A percentile compares a stretch with the other conserved stretches of the same genome.
phyloP scores from a whole-genome alignment of 2,329 filamentous ascomycete genomes.

The Paecilomyces sp. region DNA sequence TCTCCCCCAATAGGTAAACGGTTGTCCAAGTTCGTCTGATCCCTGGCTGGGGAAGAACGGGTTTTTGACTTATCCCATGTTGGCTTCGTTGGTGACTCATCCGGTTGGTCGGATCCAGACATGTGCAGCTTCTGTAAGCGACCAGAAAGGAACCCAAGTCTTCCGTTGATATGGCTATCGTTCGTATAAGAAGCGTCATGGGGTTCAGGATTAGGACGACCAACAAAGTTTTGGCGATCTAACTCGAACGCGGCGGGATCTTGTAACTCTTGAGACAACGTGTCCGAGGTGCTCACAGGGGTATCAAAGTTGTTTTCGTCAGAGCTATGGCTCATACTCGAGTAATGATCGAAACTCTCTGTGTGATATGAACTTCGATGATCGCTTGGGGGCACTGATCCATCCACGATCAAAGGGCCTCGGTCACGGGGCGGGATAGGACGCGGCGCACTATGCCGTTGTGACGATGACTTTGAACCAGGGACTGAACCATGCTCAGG shows the following conservation, averaged over 20 bases:
- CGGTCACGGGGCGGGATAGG: conserved; percentile 21
- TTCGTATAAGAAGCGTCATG: conserved; percentile 11
- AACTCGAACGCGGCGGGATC: conserved; percentile 29
- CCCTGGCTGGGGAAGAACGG: conserved; percentile 1
- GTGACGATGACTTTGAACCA: conserved; percentile 11
- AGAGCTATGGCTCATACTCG: conserved; percentile 31
- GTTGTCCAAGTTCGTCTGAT: conserved; percentile 13
- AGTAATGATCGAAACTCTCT: conserved; percentile 29
- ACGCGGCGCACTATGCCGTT: conserved; percentile 19
- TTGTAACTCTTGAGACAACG: conserved; percentile 31
- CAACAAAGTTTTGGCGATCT: conserved; percentile 20
- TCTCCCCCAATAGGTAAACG: conserved; percentile 15
- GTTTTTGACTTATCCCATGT: conserved; percentile 18
- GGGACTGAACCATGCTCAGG: conserved; percentile 17
- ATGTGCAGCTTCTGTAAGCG: conserved; percentile 31
- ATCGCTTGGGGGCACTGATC: conserved; percentile 35
- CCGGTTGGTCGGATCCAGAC: conserved; percentile 23
- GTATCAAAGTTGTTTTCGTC: conserved; percentile 31
- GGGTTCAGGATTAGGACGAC: conserved; percentile 18
- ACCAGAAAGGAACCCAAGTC: conserved; percentile 27
- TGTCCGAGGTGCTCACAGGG: conserved; percentile 30
- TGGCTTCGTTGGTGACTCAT: conserved; percentile 17
- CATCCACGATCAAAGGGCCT: conserved; percentile 42
- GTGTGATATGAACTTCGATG: conserved; percentile 22
- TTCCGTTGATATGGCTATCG: conserved; percentile 12